Base-by-base conservation (phyloP, 108 stramenopile species). In the Epipyxis sp. region DNA sequence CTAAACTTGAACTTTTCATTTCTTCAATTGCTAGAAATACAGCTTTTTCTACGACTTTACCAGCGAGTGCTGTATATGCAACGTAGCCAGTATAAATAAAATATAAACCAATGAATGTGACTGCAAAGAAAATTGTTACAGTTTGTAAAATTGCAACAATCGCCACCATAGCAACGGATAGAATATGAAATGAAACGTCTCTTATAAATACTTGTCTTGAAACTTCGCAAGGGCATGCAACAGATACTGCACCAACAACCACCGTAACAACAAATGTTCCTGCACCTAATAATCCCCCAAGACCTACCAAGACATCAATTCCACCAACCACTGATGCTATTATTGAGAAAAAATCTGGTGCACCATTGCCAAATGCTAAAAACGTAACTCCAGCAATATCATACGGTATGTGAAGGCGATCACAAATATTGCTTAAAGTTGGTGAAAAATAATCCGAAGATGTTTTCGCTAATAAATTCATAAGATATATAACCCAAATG, bases 361-460 rank as follows among this genome's bases (percentile, higher is more conserved):
- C 95, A 16, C 97, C 97, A 87, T 98, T 98, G 30, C 97, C 97
- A 59, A 98, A 80, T 1, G 97, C 95, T 71, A 98, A 82, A 10
- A 97, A 81, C 0, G 95, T 92, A 37, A 98, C 97, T 0, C 97
- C 97, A 0, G 96, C 95, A 79, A 98, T 93, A 3, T 95, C 90
- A 0, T 95, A 94, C 1, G 95, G 91, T 39, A 98, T 78, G 2
- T 94, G 90, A 74, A 95, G 62, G 74, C 91, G 83, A 42, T 85
- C 84, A 40, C 86, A 88, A 69, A 98, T 94, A 91, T 89, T 91
- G 84, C 94, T 95, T 46, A 98, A 81, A 32, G 89, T 84, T 1
- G 96, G 96, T 3, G 85, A 87, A 77, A 98, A 98, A 84, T 90
- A 98, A 69, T 94, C 94, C 77, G 96, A 95, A 40, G 97, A 95